Conservation (phyloP, 1,284 basidiomycete species). For the Amylostereum chailletii region DNA sequence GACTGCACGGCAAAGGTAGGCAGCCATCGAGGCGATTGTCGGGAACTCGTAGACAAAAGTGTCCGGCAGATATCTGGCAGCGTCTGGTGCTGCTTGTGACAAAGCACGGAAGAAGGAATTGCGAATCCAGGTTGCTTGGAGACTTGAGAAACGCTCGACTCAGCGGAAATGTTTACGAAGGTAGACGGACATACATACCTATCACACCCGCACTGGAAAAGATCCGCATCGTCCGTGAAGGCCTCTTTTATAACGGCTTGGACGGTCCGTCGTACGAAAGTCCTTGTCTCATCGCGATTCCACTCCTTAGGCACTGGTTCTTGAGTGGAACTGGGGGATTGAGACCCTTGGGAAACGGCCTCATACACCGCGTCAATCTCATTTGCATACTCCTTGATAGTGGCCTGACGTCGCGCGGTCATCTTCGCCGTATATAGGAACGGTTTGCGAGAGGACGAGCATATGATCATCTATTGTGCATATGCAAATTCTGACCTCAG, state of each 20-base stretch:
- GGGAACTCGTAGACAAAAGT: constrained; percentile 27
- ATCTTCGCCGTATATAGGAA: constrained; percentile 25
- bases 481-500: background rate
- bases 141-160: constrained; percentile 11
- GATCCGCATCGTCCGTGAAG: constrained; percentile 19
- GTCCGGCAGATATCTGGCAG: constrained; percentile 11
- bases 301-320: constrained; percentile 13
- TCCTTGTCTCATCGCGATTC: constrained; percentile 10
- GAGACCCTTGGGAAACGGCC: constrained; percentile 15
- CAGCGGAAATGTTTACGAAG: background rate
- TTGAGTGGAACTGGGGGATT: constrained; percentile 10
- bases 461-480: constrained; percentile 19
- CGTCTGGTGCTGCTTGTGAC: constrained; percentile 11
- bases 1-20: too few species aligned
- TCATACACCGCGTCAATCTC: constrained; percentile 24
- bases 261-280: constrained; percentile 15
- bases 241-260: constrained; percentile 11
- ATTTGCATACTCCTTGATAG: constrained; percentile 19
- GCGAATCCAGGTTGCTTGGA: constrained; percentile 28
- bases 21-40: constrained; percentile 11
- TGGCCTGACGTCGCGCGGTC: constrained; percentile 20
- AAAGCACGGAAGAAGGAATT: constrained; percentile 22
- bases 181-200: constrained; percentile 15
- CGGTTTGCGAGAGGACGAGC: constrained; percentile 17
- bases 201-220: constrained; percentile 29